A percentile compares a stretch with the other conserved stretches of the same genome.
Evolutionary conservation across 805 yeast species (phyloP).

Genomic region (Barnettozyma sp.): DNA sequence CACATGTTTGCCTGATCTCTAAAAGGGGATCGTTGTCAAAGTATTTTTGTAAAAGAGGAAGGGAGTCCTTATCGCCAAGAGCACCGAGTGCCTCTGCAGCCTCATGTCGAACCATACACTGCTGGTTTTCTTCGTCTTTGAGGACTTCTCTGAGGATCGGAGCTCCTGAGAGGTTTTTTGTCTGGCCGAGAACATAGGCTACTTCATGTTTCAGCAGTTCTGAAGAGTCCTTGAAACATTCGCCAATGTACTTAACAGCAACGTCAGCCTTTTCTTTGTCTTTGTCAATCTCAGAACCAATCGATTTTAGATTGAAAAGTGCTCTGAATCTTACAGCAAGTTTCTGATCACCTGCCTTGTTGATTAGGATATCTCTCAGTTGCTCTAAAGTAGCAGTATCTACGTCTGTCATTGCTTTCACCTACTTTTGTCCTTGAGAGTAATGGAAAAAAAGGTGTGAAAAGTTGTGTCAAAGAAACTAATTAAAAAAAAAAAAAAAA

Average conservation of each 20-base stretch:
- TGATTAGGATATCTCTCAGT: conserved; percentile 62
- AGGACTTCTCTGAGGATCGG: conserved; percentile 69
- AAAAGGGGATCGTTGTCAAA: conserved; percentile 66
- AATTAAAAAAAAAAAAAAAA: conserved; percentile 1
- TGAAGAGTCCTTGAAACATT: conserved; percentile 69
- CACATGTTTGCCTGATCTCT: conserved; percentile 96
- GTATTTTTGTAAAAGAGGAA: conserved; percentile 59
- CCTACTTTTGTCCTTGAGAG: neutral
- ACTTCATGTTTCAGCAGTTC: conserved; percentile 96
- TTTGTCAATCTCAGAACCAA: conserved; percentile 65
- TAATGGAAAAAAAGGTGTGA: neutral
- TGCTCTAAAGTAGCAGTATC: conserved; percentile 47
- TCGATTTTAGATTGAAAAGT: conserved; percentile 78
- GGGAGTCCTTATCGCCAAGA: conserved; percentile 70
- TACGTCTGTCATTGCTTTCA: conserved; percentile 21
- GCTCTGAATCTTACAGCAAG: conserved; percentile 92
- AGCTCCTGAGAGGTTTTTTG: conserved; percentile 74
- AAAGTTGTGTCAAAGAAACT: conserved; percentile 2
- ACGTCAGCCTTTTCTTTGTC: conserved; percentile 47
- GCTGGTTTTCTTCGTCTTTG: conserved; percentile 55
- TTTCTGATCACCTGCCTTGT: conserved; percentile 59
- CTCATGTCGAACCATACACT: conserved; percentile 96
- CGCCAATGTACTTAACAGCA: conserved; percentile 80
- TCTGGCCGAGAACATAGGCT: conserved; percentile 95
- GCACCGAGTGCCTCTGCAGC: conserved; percentile 99